Evolutionary conservation across 257 asterid genomes (phyloP), one percentile per base, ranked within the genome.

Genomic region (Fraxinus cuspidata): DNA sequence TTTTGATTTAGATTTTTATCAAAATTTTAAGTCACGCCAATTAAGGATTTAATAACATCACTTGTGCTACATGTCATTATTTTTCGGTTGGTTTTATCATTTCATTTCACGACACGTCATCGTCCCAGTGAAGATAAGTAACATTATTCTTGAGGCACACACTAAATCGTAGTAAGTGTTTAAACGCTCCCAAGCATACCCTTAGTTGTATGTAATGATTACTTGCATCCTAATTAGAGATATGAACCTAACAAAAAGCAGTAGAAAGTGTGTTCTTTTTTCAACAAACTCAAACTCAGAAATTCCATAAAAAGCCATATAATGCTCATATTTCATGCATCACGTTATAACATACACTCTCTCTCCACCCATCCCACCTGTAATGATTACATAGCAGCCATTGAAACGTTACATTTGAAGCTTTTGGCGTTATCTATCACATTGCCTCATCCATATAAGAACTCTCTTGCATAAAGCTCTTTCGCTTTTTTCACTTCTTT

Each of bases 401-500:
- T 75, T 71, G 51, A 77, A 83, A 80, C 81, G 31, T 77, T 16
- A 85, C 87, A 80, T 77, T 78, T 65, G 73, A 80, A 84, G 76
- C 74, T 68, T 73, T 80, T 72, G 63, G 65, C 64, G 12, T 72
- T 66, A 70, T 60, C 78, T 79, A 84, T 87, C 85, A 75, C 78
- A 35, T 42, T 73, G 67, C 58, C 78, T 51, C 80, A 82, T 78
- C 40, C 80, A 34, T 47, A 83, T 42, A 80, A 85, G 80, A 35
- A 74, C 65, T 34, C 70, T 75, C 70, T 78, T 53, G 25, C 31
- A 27, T 35, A 75, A 77, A 70, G 77, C 80, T 74, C 70, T 71
- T 79, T 18, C 80, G 78, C 83, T 84, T 86, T 84, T 82, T 60
- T 68, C 82, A 77, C 80, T 67, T 83, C 83, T 78, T 37, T 79